These are phyloP conservation scores for carrot (Daucus carota) DNA, from an alignment of 129 eudicot genomes.

Conservation along the genomic window DNA sequence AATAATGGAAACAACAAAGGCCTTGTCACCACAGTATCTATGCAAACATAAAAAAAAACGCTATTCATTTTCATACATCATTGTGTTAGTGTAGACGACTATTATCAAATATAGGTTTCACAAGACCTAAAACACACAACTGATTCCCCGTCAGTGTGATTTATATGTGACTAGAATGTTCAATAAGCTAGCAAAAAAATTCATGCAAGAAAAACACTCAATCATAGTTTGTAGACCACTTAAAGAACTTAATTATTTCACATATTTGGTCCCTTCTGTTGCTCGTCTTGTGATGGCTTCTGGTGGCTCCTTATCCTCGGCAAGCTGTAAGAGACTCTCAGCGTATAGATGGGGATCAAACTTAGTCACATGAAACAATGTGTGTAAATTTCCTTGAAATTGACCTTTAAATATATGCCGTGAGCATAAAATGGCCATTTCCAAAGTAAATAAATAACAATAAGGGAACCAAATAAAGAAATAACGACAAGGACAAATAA, in stretches of 20 bases:
- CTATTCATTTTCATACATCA: no score
- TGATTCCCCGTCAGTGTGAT: background rate
- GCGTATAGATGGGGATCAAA: background rate
- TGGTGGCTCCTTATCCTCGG: background rate
- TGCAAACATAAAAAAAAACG: background rate
- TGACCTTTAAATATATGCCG: background rate
- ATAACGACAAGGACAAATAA: background rate
- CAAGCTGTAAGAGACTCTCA: background rate
- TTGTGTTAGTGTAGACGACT: background rate
- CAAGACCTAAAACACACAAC: background rate
- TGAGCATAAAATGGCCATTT: background rate
- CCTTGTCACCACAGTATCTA: background rate
- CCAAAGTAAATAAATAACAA: background rate
- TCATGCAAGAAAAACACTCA: background rate
- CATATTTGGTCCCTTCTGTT: background rate
- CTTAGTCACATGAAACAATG: no score
- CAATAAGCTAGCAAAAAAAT: background rate
- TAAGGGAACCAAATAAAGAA: no score
- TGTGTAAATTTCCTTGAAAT: no score
- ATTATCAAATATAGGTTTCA: background rate
- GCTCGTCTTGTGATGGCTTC: background rate
- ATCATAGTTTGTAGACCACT: background rate
- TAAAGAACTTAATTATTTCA: background rate
- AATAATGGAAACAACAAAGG: background rate
- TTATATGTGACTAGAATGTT: background rate